Evolutionary conservation across 2,329 filamentous ascomycete species (phyloP), one percentile per base, ranked within the genome.

Genomic region (Coniosporium tulheliwenetii): DNA sequence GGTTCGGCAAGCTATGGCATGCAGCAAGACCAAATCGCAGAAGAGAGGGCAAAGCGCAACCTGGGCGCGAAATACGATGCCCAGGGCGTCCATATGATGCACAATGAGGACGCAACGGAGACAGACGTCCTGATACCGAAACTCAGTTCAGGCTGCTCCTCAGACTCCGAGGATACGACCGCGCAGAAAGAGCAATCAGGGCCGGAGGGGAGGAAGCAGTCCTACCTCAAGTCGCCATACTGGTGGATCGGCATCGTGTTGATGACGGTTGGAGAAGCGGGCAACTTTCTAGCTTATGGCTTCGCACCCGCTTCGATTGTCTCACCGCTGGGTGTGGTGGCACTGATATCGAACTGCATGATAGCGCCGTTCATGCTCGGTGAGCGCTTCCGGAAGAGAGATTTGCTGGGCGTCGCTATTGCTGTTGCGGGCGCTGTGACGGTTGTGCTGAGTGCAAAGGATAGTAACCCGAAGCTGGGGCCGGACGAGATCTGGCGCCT

Each of bases 231-330:
- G 47, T 94, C 86, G 31, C 85, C 86, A 1, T 95, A 91, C 56
- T 98, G 91, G 91, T 98, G 91, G 91, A 64, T 79, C 30, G 91
- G 91, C 14, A 89, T 96, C 48, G 73, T 93, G 12, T 70, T 98
- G 44, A 98, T 98, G 75, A 85, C 80, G 1, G 65, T 94, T 16
- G 91, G 91, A 43, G 91, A 98, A 64, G 81, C 83, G 55, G 91
- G 91, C 39, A 98, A 98, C 59, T 98, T 98, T 55, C 66, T 98
- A 47, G 91, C 91, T 0, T 98, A 98, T 55, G 91, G 91, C 16
- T 98, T 98, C 58, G 91, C 91, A 29, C 91, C 91, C 3, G 91
- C 91, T 7, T 96, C 91, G 10, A 95, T 98, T 52, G 91, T 98
- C 35, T 95, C 87, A 30, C 91, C 91, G 0, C 69, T 98, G 5